Evolutionary conservation across 768 basidiomycete genomes (phyloP).

Genomic region (Russula ochroleuca): DNA sequence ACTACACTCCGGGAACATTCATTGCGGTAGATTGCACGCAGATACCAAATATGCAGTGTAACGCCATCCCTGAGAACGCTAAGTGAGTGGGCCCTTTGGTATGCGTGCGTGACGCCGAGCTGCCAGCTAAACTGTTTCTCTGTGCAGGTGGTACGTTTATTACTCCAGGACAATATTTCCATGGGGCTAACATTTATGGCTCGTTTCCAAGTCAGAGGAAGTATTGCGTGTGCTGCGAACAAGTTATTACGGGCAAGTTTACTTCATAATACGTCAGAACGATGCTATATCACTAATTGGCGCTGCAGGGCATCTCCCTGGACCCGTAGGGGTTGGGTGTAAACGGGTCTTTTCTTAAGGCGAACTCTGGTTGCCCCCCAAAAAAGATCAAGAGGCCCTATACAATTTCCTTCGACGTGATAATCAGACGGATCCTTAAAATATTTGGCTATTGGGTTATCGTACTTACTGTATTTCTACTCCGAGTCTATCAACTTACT

Average conservation of each 20-base stretch:
- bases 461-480: neutral
- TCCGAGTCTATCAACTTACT: neutral
- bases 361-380: neutral
- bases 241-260: slow-evolving; percentile 15
- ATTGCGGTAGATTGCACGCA: slow-evolving; percentile 20
- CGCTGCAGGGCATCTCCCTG: slow-evolving; percentile 17
- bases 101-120: neutral
- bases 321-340: slow-evolving; percentile 23
- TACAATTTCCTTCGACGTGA: neutral
- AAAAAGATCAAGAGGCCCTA: too few species aligned
- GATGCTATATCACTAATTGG: neutral
- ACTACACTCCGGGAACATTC: slow-evolving; percentile 19
- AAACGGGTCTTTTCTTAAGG: slow-evolving; percentile 17
- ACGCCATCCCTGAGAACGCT: slow-evolving; percentile 13
- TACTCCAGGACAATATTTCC: neutral
- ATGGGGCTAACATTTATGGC: neutral
- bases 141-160: slow-evolving; percentile 16
- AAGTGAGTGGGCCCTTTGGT: slow-evolving; percentile 2
- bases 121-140: neutral
- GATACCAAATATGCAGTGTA: slow-evolving; percentile 13
- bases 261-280: neutral
- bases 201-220: slow-evolving; percentile 7
- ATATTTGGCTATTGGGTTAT: neutral
- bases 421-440: neutral
- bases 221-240: slow-evolving; percentile 25